A percentile compares a stretch with the other conserved stretches of the same genome.
phyloP scores from a whole-genome alignment of 768 basidiomycete species.

The Suillus cothurnatus region DNA sequence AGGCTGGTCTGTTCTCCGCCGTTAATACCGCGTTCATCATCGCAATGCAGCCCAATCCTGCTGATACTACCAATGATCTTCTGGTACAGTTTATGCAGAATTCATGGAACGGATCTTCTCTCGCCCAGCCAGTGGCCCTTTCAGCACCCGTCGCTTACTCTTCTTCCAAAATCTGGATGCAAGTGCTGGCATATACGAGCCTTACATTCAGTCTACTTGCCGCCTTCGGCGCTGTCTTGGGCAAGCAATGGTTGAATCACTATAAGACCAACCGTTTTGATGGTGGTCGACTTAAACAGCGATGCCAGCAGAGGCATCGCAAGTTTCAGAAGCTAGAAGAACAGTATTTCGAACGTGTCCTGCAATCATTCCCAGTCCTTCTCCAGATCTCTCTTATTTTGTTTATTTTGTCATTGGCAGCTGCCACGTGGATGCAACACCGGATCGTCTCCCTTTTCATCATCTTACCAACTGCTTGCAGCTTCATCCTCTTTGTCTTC shows the following conservation, averaged over 20 bases:
- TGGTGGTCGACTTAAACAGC: constrained; percentile 7
- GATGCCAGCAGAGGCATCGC: constrained; percentile 10
- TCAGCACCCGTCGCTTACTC: constrained; percentile 3
- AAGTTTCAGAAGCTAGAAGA: constrained; percentile 10
- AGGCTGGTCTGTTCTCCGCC: constrained; percentile 21
- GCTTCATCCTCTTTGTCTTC: constrained; percentile 5
- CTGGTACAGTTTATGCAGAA: constrained; percentile 13
- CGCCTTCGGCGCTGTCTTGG: constrained; percentile 16
- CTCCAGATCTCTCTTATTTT: constrained; percentile 13
- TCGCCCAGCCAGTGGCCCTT: not conserved
- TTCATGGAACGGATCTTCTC: not conserved
- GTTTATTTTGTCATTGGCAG: constrained; percentile 11
- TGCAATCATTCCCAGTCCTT: constrained; percentile 11
- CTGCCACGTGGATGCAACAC: not conserved
- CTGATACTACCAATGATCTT: constrained; percentile 13
- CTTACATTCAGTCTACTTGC: constrained; percentile 16
- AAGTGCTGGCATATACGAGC: constrained; percentile 15
- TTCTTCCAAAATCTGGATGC: constrained; percentile 8
- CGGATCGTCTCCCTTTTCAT: constrained; percentile 12
- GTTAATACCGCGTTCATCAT: constrained; percentile 17
- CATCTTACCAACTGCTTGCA: constrained; percentile 1
- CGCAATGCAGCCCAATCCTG: constrained; percentile 14
- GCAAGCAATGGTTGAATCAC: constrained; percentile 18
- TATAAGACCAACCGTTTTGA: not conserved
- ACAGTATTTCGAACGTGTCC: constrained; percentile 11